Evolutionary conservation across 2,329 filamentous ascomycete genomes (phyloP).

Genomic region (Zalaria sp.): DNA sequence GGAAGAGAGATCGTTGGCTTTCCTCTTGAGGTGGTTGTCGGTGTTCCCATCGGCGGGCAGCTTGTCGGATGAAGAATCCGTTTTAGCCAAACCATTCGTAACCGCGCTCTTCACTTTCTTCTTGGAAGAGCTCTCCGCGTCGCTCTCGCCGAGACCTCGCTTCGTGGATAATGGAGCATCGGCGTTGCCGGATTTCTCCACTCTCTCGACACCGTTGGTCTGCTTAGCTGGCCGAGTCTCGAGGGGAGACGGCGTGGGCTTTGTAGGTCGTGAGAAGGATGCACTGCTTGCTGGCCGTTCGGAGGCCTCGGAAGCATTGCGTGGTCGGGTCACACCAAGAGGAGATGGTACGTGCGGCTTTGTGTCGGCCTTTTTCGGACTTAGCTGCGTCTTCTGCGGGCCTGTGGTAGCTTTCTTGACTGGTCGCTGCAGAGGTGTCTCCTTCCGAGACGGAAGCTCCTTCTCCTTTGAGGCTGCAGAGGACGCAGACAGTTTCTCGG

Average conservation of each 20-base stretch:
- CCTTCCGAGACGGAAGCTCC: constrained; percentile 10
- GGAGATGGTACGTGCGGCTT: constrained; percentile 49
- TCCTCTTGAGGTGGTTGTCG: constrained; percentile 28
- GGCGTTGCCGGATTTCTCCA: no score
- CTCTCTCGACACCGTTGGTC: neutral
- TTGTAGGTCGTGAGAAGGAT: constrained; percentile 5
- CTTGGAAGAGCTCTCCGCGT: no score
- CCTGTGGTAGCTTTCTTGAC: constrained; percentile 6
- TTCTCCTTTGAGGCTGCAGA: constrained; percentile 4
- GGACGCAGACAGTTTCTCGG: neutral
- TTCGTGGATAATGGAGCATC: neutral
- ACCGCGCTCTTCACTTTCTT: no score
- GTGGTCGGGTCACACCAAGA: constrained; percentile 45
- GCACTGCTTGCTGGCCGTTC: constrained; percentile 17
- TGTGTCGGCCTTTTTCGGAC: constrained; percentile 27
- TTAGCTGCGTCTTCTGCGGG: constrained; percentile 18
- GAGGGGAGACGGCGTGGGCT: constrained; percentile 4
- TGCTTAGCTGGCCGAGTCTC: neutral
- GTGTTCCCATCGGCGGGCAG: constrained; percentile 8
- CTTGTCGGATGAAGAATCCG: constrained; percentile 2
- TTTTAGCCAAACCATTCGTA: neutral
- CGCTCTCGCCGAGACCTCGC: no score
- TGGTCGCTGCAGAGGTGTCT: constrained; percentile 11
- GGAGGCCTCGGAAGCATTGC: constrained; percentile 43
- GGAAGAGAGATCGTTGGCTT: constrained; percentile 23